phyloP scores from a whole-genome alignment of 306 rosid species.

The Malus asiatica region DNA sequence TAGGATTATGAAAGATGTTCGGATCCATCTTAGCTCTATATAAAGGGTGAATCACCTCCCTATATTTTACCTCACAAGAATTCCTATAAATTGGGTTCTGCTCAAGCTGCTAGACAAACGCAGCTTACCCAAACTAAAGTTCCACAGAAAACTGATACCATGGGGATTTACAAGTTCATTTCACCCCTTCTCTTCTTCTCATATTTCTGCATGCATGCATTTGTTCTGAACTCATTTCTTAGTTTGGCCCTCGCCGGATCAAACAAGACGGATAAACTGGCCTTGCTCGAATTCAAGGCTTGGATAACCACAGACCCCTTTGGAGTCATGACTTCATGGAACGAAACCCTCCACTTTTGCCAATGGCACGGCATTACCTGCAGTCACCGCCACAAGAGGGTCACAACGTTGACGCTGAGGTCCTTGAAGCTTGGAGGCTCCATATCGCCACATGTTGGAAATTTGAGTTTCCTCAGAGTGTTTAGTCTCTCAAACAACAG shows the following conservation, averaged over 20 bases:
- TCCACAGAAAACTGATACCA: too few species aligned
- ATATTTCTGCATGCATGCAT: neutral
- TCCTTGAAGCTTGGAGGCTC: neutral
- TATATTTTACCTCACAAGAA: too few species aligned
- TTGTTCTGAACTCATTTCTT: neutral
- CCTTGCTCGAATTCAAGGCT: neutral
- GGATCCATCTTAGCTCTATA: too few species aligned
- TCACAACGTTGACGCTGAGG: rapidly evolving
- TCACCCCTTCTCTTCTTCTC: neutral
- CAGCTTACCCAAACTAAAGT: too few species aligned
- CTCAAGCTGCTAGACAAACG: too few species aligned
- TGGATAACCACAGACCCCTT: neutral
- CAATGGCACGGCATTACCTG: neutral
- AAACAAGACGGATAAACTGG: neutral
- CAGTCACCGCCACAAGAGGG: neutral
- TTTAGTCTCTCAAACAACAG: neutral
- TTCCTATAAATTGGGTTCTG: too few species aligned
- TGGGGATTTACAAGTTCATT: too few species aligned
- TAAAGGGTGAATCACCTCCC: too few species aligned
- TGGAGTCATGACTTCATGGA: neutral
- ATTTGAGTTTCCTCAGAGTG: neutral
- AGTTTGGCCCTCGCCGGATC: neutral
- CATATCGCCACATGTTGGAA: neutral
- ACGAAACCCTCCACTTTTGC: neutral
- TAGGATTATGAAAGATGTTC: too few species aligned